Base-by-base conservation (phyloP, 1,284 basidiomycete genomes). In the Microbotryum intermedium region DNA sequence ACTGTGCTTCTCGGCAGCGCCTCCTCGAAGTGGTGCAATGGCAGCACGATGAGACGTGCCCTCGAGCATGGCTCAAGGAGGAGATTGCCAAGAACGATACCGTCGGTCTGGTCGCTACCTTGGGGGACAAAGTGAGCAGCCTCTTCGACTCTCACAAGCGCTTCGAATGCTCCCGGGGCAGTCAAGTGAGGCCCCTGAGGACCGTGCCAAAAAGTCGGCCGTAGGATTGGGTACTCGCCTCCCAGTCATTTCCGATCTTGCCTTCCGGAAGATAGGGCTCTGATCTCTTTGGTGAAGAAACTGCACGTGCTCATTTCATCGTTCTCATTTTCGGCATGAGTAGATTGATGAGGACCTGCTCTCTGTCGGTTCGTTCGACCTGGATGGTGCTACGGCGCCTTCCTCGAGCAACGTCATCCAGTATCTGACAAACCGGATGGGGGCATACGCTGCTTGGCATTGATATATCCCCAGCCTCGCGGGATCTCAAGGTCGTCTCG, bases 11-110 rank as follows among this genome's bases (percentile, higher is more conserved):
- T 11, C 34, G 34, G 18, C 81, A 87, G 66, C 82, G 83, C 16
- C 87, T 89, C 84, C 61, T 46, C 68, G 68, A 78, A 55, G 68
- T 78, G 34, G 80, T 90, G 7, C 63, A 82, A 2, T 92, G 89
- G 84, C 80, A 82, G 0, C 79, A 87, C 61, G 83, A 89, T 69
- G 74, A 79, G 0, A 73, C 76, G 7, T 87, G 85, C 56, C 79
- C 84, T 30, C 79, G 87, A 18, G 71, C 79, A 26, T 97, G 93
- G 92, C 76, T 95, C 1, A 76, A 93, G 18, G 78, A 87, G 59
- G 85, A 93, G 65, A 77, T 86, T 2, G 72, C 73, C 20, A 52
- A 58, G 53, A 55, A 58, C 13, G 88, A 84, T 2, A 83, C 85
- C 3, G 70, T 73, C 7, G 90, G 85, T 0, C 72, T 86, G 1